A percentile compares a stretch with the other conserved stretches of the same genome.
Conservation (phyloP, 345 rosid species). For the Linum trigynum region DNA sequence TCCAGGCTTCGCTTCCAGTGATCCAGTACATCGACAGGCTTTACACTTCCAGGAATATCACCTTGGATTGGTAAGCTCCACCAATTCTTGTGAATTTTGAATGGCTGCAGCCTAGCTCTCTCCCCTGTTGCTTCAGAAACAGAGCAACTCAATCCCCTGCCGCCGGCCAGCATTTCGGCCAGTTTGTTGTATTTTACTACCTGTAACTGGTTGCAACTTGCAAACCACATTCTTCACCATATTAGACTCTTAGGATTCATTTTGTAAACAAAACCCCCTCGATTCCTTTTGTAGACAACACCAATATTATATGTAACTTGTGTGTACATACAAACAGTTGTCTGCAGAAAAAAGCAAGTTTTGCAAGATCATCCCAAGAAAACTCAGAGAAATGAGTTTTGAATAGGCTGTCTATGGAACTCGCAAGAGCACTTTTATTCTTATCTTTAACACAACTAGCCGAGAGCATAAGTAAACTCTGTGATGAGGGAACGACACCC, state of each 20-base stretch:
- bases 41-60: conserved; percentile 56
- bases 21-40: conserved; percentile 65
- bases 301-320: not conserved
- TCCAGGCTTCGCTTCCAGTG: conserved; percentile 50
- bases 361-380: not conserved
- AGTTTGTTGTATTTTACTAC: not conserved
- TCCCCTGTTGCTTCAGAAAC: too few species aligned
- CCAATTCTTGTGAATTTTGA: not conserved
- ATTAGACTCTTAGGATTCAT: not conserved
- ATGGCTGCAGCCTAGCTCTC: too few species aligned
- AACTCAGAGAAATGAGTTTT: not conserved
- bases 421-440: not conserved
- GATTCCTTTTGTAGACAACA: not conserved
- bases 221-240: not conserved
- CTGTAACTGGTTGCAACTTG: not conserved
- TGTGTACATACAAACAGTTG: not conserved
- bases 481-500: not conserved
- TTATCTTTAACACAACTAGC: not conserved
- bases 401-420: too few species aligned
- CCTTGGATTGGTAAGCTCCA: conserved; percentile 57
- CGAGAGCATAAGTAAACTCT: not conserved
- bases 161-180: not conserved
- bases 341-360: not conserved
- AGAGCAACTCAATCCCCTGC: too few species aligned
- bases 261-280: not conserved